These are phyloP conservation scores for Pezicula carpinea DNA, from an alignment of 2,329 filamentous ascomycete genomes.

Conservation along the genomic window DNA sequence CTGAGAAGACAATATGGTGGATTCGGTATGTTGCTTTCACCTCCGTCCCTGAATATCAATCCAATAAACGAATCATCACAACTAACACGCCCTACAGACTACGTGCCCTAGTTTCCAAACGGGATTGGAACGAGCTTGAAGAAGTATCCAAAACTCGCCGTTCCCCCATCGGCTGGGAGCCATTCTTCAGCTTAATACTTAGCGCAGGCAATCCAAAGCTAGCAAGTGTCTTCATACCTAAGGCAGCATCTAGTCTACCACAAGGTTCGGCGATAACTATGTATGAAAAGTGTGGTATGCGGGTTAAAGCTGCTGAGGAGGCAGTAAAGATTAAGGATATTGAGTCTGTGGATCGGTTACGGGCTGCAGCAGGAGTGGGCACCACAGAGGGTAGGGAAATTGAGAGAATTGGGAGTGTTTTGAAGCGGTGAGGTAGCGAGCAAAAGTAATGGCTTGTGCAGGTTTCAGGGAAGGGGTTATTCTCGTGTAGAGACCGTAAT, in stretches of 20 bases:
- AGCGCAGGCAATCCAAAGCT: conserved; percentile 86
- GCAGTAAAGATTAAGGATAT: conserved; percentile 77
- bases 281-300: conserved; percentile 94
- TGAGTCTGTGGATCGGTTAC: conserved; percentile 67
- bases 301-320: conserved; percentile 86
- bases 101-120: conserved; percentile 80
- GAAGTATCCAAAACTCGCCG: conserved; percentile 74
- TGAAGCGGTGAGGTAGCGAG: conserved; percentile 38
- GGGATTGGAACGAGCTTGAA: conserved; percentile 90
- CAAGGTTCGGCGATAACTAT: conserved; percentile 73
- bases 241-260: conserved; percentile 61
- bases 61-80: conserved; percentile 2
- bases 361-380: conserved; percentile 66
- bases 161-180: conserved; percentile 96
- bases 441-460: too few species aligned
- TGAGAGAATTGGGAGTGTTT: conserved; percentile 65
- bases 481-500: too few species aligned
- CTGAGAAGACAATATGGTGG: conserved; percentile 90
- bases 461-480: too few species aligned
- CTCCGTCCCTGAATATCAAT: not conserved
- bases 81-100: conserved; percentile 45
- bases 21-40: conserved; percentile 47
- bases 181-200: conserved; percentile 86
- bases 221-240: conserved; percentile 78
- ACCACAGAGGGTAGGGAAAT: conserved; percentile 70